Conservation (phyloP, 2,329 filamentous ascomycete genomes). For the Orbilia javanica region DNA sequence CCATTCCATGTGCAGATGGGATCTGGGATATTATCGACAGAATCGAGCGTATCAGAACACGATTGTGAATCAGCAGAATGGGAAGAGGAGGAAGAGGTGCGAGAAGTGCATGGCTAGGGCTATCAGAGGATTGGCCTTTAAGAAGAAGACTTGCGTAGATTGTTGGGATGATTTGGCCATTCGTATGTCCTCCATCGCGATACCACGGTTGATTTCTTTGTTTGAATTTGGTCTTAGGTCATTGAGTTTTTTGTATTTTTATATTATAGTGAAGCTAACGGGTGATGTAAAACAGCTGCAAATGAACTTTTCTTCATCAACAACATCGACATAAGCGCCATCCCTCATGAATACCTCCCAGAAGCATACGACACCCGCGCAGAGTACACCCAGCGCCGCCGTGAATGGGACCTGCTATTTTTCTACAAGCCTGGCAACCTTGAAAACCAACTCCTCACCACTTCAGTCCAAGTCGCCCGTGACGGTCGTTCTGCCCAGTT, state of each 20-base stretch:
- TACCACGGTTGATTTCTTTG: background rate
- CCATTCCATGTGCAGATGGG: constrained; percentile 53
- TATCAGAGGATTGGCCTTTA: constrained; percentile 27
- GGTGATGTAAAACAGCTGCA: constrained; percentile 14
- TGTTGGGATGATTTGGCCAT: constrained; percentile 56
- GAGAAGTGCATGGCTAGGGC: constrained; percentile 49
- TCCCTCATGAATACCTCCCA: constrained; percentile 33
- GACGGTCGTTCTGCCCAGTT: background rate
- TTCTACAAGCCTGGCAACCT: constrained; percentile 48
- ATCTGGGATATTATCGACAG: constrained; percentile 44
- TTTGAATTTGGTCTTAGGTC: too few species aligned
- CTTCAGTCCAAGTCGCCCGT: background rate
- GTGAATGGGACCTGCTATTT: constrained; percentile 43
- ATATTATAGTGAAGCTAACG: background rate
- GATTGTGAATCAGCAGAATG: constrained; percentile 52
- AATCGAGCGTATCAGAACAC: constrained; percentile 53
- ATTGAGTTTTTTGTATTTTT: too few species aligned
- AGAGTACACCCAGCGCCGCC: background rate
- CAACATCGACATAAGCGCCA: constrained; percentile 16
- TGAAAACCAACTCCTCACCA: constrained; percentile 9
- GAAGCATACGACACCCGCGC: background rate
- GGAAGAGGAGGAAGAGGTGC: constrained; percentile 47
- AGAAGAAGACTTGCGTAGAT: constrained; percentile 52
- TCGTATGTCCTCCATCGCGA: constrained; percentile 25
- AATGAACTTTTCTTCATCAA: constrained; percentile 45